Evolutionary conservation across 2,329 filamentous ascomycete genomes (phyloP).

Genomic region (Trichoderma sp.): DNA sequence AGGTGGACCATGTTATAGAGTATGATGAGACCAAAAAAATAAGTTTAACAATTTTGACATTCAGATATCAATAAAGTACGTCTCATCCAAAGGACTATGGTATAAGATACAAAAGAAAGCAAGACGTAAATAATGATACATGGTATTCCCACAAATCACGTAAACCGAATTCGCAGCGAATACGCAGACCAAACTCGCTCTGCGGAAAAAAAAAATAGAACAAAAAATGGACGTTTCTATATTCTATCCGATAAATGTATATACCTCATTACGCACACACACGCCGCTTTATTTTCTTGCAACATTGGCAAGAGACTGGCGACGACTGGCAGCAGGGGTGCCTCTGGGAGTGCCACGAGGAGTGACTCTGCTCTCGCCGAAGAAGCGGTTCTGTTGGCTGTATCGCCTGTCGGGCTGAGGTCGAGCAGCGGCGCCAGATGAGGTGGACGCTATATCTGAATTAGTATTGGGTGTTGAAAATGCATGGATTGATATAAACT

Average conservation of each 20-base stretch:
- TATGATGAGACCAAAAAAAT: background rate
- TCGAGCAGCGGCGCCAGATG: conserved; percentile 29
- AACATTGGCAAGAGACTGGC: conserved; percentile 32
- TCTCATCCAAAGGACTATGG: background rate
- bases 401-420: conserved; percentile 32
- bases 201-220: background rate
- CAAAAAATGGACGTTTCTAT: background rate
- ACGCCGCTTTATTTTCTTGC: conserved; percentile 18
- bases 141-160: background rate
- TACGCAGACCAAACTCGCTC: background rate
- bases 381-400: conserved; percentile 46
- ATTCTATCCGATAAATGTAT: background rate
- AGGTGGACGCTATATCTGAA: conserved; percentile 31
- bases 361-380: conserved; percentile 45
- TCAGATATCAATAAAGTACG: background rate
- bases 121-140: background rate
- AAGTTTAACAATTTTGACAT: background rate
- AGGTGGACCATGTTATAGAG: background rate
- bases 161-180: background rate
- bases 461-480: background rate
- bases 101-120: conserved; percentile 5
- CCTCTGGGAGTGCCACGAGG: conserved; percentile 42
- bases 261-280: background rate
- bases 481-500: conserved; percentile 24
- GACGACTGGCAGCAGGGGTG: conserved; percentile 42